phyloP scores from a whole-genome alignment of 495 filamentous ascomycete genomes.

The Xylaria curta region DNA sequence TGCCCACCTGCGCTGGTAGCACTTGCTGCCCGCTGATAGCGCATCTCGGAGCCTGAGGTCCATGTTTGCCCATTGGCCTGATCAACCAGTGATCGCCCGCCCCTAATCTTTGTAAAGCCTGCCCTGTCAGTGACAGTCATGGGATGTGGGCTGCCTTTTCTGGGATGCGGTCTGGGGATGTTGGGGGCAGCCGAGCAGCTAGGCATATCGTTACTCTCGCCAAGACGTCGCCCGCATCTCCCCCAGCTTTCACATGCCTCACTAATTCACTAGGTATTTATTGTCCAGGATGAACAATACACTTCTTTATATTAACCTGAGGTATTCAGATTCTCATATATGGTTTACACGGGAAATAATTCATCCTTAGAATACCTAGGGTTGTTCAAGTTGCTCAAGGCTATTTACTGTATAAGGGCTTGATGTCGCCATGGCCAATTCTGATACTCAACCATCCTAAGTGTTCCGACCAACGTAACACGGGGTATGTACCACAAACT shows the following conservation, averaged over 20 bases:
- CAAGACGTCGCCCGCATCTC: neutral
- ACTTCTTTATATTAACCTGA: neutral
- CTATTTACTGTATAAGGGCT: neutral
- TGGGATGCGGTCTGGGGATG: slow-evolving; percentile 17
- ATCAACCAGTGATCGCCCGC: neutral
- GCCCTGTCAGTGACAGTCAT: neutral
- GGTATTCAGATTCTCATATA: neutral
- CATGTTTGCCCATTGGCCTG: slow-evolving; percentile 12
- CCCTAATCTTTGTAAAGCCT: neutral
- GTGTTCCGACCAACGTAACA: neutral
- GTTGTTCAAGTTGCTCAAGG: neutral
- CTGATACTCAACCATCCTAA: neutral
- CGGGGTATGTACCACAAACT: neutral
- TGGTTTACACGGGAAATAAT: neutral
- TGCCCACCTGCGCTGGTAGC: slow-evolving; percentile 5
- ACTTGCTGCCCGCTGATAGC: slow-evolving; percentile 16
- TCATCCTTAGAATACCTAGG: neutral
- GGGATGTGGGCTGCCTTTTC: slow-evolving; percentile 8
- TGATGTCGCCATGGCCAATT: neutral
- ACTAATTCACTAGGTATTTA: neutral
- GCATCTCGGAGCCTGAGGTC: slow-evolving; percentile 3
- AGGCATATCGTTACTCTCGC: slow-evolving; percentile 11
- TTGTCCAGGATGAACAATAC: neutral
- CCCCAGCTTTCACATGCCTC: slow-evolving; percentile 20
- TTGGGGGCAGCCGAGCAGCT: neutral